Evolutionary conservation across 164 flowering plant species (phyloP).

Genomic region (Taxillus chinensis): DNA sequence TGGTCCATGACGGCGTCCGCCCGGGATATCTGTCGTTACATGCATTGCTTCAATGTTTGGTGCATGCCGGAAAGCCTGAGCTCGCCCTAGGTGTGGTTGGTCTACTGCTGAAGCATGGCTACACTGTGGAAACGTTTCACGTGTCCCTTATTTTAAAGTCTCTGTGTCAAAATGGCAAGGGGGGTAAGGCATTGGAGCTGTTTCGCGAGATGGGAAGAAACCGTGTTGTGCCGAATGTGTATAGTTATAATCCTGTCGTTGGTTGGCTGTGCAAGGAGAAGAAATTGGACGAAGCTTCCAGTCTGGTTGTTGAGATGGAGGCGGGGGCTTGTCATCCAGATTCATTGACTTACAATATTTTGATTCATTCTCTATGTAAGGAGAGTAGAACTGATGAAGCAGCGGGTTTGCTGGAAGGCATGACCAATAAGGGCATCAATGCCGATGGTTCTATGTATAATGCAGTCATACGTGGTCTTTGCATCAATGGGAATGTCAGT

Average conservation of each 20-base stretch:
- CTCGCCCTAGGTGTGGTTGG: constrained; percentile 49
- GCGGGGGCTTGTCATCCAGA: constrained; percentile 25
- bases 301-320: constrained; percentile 35
- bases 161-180: constrained; percentile 32
- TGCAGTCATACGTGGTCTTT: constrained; percentile 43
- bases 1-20: constrained; percentile 21
- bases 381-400: constrained; percentile 44
- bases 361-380: constrained; percentile 52
- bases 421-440: constrained; percentile 34
- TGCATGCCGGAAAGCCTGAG: constrained; percentile 19
- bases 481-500: constrained; percentile 28
- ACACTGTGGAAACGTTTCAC: constrained; percentile 14
- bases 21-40: constrained; percentile 31
- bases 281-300: constrained; percentile 34
- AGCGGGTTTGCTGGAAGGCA: constrained; percentile 33
- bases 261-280: constrained; percentile 50
- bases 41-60: constrained; percentile 41
- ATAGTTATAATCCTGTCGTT: constrained; percentile 46
- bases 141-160: constrained; percentile 48
- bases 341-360: constrained; percentile 28
- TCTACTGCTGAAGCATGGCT: constrained; percentile 52
- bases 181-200: constrained; percentile 33
- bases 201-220: constrained; percentile 23
- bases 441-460: constrained; percentile 35
- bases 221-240: constrained; percentile 26